Evolutionary conservation across 768 basidiomycete species (phyloP), one percentile per base, ranked within the genome.

Genomic region (Tylopilus subfusipes): DNA sequence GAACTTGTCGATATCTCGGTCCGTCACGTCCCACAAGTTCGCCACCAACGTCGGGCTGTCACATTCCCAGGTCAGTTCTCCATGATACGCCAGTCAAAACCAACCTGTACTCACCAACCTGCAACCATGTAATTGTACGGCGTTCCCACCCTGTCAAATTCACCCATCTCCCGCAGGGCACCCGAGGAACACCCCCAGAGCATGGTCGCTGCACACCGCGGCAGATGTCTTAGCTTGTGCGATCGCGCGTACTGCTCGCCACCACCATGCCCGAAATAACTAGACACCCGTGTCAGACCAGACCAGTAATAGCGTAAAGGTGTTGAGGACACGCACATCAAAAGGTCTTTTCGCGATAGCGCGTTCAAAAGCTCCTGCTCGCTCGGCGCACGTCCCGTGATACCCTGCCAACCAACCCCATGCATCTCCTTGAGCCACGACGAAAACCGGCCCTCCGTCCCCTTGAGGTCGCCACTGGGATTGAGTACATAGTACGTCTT

Each of bases 111-210:
- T 65, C 64, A 98, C 96, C 95, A 96, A 64, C 96, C 97, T 39
- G 88, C 92, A n/a, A 98, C 67, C 89, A 98, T 92, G 68, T 99
- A 99, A 61, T 93, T 86, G 68, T 90, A 86, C 1, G 97, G 93
- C 14, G 93, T 98, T 19, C 97, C 97, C 14, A 82, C 80, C 11
- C 91, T 79, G 64, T 98, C 97, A 63, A 94, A 95, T 60, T 97
- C 93, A 4, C 97, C 97, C 84, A 92, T 91, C 45, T 96, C 91
- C 52, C 81, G 79, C 57, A 99, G 70, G 1, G 82, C 73, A 11
- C 96, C 97, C 0, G 95, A 98, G 0, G 97, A 99, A 76, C 97
- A 99, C 1, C 97, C 97, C 97, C 96, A 99, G 4, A 99, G 80
- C 92, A 98, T 94, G 2, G 90, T 89, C 14, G 88, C 87, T 8